Evolutionary conservation across 176 grass and related monocot species (phyloP).

Genomic region (Musa schizocarpa): DNA sequence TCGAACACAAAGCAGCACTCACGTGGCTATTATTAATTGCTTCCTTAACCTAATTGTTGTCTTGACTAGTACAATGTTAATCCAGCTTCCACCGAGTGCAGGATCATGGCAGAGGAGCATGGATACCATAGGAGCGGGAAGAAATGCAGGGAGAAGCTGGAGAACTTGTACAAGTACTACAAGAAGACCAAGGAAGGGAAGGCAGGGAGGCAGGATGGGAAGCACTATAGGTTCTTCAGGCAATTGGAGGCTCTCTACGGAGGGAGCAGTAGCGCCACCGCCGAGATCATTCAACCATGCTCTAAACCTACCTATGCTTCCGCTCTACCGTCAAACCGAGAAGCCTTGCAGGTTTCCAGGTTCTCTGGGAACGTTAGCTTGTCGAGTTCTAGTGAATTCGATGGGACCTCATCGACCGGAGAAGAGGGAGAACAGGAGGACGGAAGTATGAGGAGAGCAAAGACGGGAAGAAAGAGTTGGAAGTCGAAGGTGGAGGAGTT

Average conservation of each 20-base stretch:
- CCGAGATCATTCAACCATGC: neutral
- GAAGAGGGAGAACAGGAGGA: neutral
- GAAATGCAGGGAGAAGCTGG: constrained; percentile 96
- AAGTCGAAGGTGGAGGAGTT: constrained; percentile 4
- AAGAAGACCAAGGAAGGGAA: constrained; percentile 87
- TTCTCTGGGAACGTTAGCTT: neutral
- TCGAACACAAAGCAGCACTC: neutral
- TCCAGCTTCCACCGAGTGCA: constrained; percentile 6
- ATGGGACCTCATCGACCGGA: neutral
- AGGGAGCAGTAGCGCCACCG: neutral
- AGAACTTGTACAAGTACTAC: constrained; percentile 99
- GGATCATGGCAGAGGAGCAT: constrained; percentile 69
- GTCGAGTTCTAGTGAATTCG: neutral
- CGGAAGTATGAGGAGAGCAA: neutral
- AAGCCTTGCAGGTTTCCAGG: neutral
- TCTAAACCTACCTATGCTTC: neutral
- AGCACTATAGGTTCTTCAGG: constrained; percentile 80
- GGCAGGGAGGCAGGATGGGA: constrained; percentile 56
- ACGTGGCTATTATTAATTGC: neutral
- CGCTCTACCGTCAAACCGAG: neutral
- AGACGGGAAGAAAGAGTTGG: constrained; percentile 2
- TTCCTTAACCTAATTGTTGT: neutral
- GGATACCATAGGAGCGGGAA: constrained; percentile 76
- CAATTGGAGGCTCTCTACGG: constrained; percentile 84
- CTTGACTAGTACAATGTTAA: neutral